Evolutionary conservation across 345 rosid genomes (phyloP), one percentile per base, ranked within the genome.

Genomic region (Corchorus capsularis): DNA sequence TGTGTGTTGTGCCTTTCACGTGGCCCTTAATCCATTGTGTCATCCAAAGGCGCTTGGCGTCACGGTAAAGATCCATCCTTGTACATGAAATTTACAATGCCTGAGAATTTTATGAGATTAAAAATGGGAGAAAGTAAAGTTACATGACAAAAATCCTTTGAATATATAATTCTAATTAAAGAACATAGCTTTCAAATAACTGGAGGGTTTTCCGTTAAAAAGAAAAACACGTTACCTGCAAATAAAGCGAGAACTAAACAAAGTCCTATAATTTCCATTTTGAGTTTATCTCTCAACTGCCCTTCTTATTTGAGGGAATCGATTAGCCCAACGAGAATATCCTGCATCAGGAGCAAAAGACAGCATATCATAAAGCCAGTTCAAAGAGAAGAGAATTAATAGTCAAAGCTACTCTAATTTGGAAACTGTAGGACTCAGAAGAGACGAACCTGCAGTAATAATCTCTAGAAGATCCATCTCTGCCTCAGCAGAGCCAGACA

Each of bases 401-500:
- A 22, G 15, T 59, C 22, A 59, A 49, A 63, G 45, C 49, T 39
- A 43, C 14, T 39, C 9, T 63, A 39, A 39, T 39, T 39, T 39
- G 6, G 43, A 39, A 39, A 22, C 13, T 10, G 55, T 54, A 0
- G 1, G 27, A 27, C 27, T 27, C 41, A 39, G 8, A 39, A 14
- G 39, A n/a, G 66, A 62, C 83, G 75, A 60, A 92, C 97, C 98
- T 80, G 90, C 71, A 56, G 75, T 78, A 66, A 90, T 79, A 82
- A 90, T 92, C 72, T 86, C 95, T 50, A 87, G 82, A 86, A 93
- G 98, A 84, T 93, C 97, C 66, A 69, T 69, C 17, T 90, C 86
- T 49, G 61, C 78, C 69, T 72, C 63, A 19, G 75, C 83, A 0
- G 43, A 64, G 53, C 84, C 85, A 35, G 86, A 64, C 63, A 49